Base-by-base conservation (phyloP, 495 filamentous ascomycete genomes). In the Daldinia concentrica region DNA sequence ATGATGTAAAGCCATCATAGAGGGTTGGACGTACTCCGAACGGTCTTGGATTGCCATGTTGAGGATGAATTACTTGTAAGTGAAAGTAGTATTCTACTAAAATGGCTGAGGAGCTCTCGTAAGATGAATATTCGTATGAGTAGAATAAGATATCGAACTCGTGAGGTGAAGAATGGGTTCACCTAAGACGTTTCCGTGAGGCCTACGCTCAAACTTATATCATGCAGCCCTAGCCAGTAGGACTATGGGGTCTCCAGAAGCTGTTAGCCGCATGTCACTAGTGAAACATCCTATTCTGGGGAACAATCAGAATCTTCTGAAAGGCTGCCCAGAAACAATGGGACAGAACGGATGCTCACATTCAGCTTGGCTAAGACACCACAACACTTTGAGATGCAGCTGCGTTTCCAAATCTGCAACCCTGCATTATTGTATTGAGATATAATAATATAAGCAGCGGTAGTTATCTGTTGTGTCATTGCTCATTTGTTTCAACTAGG, bases 291-390 rank as follows among this genome's bases (percentile, higher is more conserved):
- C 43, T 19, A 1, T 57, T 14, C 37, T 54, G 1, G 26, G 24
- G n/a, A 54, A 39, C 27, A 45, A 36, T 45, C 12, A 22, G 34
- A 24, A 51, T 39, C 48, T 22, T 55, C 19, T 32, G 17, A 27
- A 24, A 60, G 37, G 39, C 24, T 17, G 52, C 41, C 36, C 9
- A 6, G 9, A 45, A 64, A 45, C 19, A 37, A 51, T 43, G 60
- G 29, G 56, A 6, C 3, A 26, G 39, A 61, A 24, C 30, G 12
- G 29, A 39, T 61, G 51, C 41, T 50, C 27, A 51, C 27, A 39
- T 60, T 65, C 68, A 70, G 48, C 55, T 63, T 63, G 66, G 66
- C 57, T 65, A 57, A 64, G 68, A 65, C 68, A 63, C 24, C 64
- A 57, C 48, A 65, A 36, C 52, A 48, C 48, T 27, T 39, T 34